Conservation (phyloP, 2,329 filamentous ascomycete species). For the Aureobasidium namibiae region DNA sequence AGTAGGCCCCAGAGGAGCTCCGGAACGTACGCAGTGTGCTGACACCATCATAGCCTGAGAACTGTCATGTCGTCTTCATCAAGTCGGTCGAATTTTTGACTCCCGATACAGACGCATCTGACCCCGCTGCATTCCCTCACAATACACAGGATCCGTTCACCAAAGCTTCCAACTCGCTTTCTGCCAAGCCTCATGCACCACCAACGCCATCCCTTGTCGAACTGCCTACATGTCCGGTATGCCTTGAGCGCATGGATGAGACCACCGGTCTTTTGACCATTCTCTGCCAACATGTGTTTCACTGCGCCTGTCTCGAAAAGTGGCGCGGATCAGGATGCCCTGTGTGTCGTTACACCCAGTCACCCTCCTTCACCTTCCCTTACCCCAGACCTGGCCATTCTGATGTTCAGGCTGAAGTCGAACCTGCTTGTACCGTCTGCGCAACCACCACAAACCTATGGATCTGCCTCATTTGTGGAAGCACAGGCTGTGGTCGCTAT, state of each 20-base stretch:
- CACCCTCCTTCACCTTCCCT: conserved; percentile 35
- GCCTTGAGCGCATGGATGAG: conserved; percentile 95
- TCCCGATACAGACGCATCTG: conserved; percentile 37
- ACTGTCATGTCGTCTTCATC: conserved; percentile 91
- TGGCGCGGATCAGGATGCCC: conserved; percentile 94
- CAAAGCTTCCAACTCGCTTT: conserved; percentile 37
- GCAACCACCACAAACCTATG: conserved; percentile 76
- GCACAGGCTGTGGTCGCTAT: conserved; percentile 88
- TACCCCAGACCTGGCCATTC: conserved; percentile 26
- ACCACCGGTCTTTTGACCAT: conserved; percentile 93
- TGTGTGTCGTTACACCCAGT: conserved; percentile 83
- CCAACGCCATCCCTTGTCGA: conserved; percentile 80
- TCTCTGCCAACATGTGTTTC: conserved; percentile 94
- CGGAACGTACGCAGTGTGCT: conserved; percentile 13
- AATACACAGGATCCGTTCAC: conserved; percentile 58
- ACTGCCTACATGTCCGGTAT: conserved; percentile 91
- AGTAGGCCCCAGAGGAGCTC: conserved; percentile 16
- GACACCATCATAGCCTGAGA: conserved; percentile 57
- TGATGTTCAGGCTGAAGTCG: conserved; percentile 39
- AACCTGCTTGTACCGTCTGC: conserved; percentile 73
- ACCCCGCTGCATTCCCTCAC: conserved; percentile 45
- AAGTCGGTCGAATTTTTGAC: conserved; percentile 81
- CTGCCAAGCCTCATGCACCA: conserved; percentile 57
- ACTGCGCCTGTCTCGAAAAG: conserved; percentile 90
- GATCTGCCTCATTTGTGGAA: conserved; percentile 92